Evolutionary conservation across 495 filamentous ascomycete species (phyloP).

Genomic region (Xylaria telfairii): DNA sequence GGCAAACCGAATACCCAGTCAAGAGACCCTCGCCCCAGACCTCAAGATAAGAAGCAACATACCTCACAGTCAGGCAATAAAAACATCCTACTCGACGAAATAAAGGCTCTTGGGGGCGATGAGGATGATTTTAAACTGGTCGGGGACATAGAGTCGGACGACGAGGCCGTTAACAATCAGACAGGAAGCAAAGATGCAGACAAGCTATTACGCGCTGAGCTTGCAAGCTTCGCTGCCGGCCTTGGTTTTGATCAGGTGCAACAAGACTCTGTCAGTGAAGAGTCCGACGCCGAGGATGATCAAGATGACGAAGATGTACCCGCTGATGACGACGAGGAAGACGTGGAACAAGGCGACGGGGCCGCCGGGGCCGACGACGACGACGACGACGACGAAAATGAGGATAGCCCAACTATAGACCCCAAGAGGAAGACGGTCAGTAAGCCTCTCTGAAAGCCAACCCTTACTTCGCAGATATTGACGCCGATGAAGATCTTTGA

Average conservation of each 20-base stretch:
- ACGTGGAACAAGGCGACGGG: slow-evolving; percentile 22
- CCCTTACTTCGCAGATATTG: background rate
- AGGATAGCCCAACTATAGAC: slow-evolving; percentile 28
- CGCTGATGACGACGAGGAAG: slow-evolving; percentile 17
- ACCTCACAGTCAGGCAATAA: slow-evolving; percentile 38
- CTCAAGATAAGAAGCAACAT: slow-evolving; percentile 37
- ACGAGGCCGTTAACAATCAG: slow-evolving; percentile 57
- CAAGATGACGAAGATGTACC: slow-evolving; percentile 26
- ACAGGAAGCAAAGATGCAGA: slow-evolving; percentile 42
- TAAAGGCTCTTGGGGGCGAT: slow-evolving; percentile 76
- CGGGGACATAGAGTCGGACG: slow-evolving; percentile 65
- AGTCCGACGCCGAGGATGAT: slow-evolving; percentile 40
- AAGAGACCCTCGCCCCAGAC: slow-evolving; percentile 26
- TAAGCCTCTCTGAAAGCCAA: slow-evolving; percentile 38
- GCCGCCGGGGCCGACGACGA: too few relatives aligned
- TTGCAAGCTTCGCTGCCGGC: slow-evolving; percentile 51
- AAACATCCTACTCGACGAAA: slow-evolving; percentile 66
- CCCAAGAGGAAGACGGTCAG: slow-evolving; percentile 50
- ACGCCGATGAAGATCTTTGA: slow-evolving; percentile 64
- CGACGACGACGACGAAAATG: slow-evolving; percentile 36
- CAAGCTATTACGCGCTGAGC: slow-evolving; percentile 47
- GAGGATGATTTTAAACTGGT: slow-evolving; percentile 75
- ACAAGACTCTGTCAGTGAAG: slow-evolving; percentile 32
- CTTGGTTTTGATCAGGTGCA: slow-evolving; percentile 53
- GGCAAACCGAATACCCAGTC: slow-evolving; percentile 46